Evolutionary conservation across 2,329 filamentous ascomycete genomes (phyloP).

Genomic region (Raffaelea arxii): DNA sequence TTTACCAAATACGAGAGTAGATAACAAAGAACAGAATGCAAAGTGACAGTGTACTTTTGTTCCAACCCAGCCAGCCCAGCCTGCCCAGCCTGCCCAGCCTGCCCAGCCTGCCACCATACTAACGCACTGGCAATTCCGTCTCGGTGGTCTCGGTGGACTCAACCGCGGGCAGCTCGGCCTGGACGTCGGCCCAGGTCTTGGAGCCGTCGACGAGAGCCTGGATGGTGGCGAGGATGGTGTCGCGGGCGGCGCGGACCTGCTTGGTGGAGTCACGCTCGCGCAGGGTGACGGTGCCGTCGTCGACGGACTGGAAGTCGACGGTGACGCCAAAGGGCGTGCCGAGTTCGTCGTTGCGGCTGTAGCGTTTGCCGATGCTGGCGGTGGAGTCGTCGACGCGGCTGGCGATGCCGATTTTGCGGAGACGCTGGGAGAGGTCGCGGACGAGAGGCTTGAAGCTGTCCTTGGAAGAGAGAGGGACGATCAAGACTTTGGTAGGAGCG

Average conservation of each 20-base stretch:
- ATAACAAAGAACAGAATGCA: no score
- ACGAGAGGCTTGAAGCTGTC: constrained; percentile 71
- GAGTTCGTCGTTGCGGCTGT: constrained; percentile 88
- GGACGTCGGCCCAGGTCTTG: constrained; percentile 59
- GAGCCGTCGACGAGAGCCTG: constrained; percentile 36
- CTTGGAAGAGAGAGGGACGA: constrained; percentile 80
- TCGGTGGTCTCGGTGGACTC: constrained; percentile 31
- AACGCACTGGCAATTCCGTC: no score
- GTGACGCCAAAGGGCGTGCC: constrained; percentile 92
- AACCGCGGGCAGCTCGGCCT: constrained; percentile 72
- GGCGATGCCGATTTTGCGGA: constrained; percentile 68
- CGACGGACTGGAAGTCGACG: constrained; percentile 88
- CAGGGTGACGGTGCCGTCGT: constrained; percentile 79
- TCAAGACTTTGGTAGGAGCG: constrained; percentile 90
- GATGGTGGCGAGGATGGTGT: constrained; percentile 69
- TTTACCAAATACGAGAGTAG: no score
- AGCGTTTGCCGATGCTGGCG: constrained; percentile 89
- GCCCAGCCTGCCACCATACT: no score
- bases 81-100: no score
- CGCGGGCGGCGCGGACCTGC: constrained; percentile 77
- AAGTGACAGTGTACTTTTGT: no score
- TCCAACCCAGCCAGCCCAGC: no score
- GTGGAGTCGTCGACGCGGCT: constrained; percentile 84
- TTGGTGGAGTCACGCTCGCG: constrained; percentile 84
- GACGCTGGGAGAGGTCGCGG: constrained; percentile 60